A percentile compares a stretch with the other conserved stretches of the same genome.
phyloP scores from a whole-genome alignment of 2,329 filamentous ascomycete genomes.

The Arthroderma sp. region DNA sequence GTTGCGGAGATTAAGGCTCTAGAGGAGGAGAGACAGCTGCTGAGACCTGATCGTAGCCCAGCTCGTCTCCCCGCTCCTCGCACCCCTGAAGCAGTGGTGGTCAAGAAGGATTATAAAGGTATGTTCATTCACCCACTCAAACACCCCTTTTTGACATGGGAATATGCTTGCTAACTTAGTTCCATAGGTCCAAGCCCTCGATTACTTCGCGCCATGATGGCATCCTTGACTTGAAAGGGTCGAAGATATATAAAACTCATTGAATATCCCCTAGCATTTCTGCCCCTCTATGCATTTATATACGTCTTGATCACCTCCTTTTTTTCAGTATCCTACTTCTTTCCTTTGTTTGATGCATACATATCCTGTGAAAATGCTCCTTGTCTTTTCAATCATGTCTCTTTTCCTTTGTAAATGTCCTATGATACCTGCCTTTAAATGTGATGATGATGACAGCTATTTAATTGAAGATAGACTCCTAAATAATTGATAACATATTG shows the following conservation, averaged over 20 bases:
- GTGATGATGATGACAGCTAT: too few relatives aligned
- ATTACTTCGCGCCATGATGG: constrained; percentile 56
- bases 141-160: background rate
- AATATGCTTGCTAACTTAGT: constrained; percentile 4
- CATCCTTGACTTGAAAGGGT: constrained; percentile 47
- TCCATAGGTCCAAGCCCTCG: constrained; percentile 48
- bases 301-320: background rate
- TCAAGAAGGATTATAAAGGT: constrained; percentile 91
- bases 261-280: too few relatives aligned
- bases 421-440: too few relatives aligned
- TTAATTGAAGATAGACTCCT: too few relatives aligned
- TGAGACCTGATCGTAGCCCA: constrained; percentile 41
- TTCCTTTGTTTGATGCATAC: background rate
- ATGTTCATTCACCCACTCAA: constrained; percentile 42
- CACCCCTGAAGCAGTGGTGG: constrained; percentile 41
- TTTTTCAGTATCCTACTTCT: background rate
- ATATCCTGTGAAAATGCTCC: too few relatives aligned
- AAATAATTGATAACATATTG: too few relatives aligned
- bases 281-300: background rate
- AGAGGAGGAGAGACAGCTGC: constrained; percentile 50
- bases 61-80: constrained; percentile 1
- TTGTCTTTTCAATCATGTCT: too few relatives aligned
- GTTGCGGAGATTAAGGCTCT: constrained; percentile 58
- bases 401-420: too few relatives aligned
- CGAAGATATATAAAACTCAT: too few relatives aligned